Evolutionary conservation across 176 grass and related monocot species (phyloP), one percentile per base, ranked within the genome.

Genomic region (Themeda triandra): DNA sequence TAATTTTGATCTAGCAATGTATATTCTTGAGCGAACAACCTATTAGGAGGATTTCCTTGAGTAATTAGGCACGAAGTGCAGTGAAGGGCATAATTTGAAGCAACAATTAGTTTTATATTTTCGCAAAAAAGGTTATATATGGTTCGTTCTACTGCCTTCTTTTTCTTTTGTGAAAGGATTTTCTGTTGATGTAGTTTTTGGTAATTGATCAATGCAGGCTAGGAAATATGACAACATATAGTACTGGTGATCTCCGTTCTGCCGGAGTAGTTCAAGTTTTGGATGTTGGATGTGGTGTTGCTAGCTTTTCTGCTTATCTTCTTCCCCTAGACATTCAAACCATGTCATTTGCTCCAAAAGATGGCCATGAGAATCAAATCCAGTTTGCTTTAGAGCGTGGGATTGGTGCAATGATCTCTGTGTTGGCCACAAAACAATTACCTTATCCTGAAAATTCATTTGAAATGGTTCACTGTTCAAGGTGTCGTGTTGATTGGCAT

Each of bases 391-490:
- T 99, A 73, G 96, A 99, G 79, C 88, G 96, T 87, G 96, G 93
- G 76, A 96, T 99, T 84, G 81, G 89, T 63, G 93, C 96, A 86
- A 92, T 96, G 87, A 94, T 99, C 60, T 96, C 93, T 76, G 88
- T 94, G 45, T 80, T 99, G 51, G 91, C 96, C 53, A 96, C 93
- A 27, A 99, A 96, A 41, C 93, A 99, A 79, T 90, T 94, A 53
- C 91, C 93, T 40, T 94, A 94, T 77, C 93, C 91, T 79, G 82
- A 49, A 82, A 96, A 79, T 25, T 94, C 96, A 45, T 99, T 99
- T 89, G 93, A 99, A 83, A 95, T 99, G 96, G 91, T 99, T 49
- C 96, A 99, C 87, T 96, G 96, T 81, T 98, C 93, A 75, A 82
- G 91, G 69, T 99, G 96, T 35, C 93, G 93, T 85, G 96, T 96